Base-by-base conservation (phyloP, 352 stramenopile genomes). In the Blastocystis sp. region DNA sequence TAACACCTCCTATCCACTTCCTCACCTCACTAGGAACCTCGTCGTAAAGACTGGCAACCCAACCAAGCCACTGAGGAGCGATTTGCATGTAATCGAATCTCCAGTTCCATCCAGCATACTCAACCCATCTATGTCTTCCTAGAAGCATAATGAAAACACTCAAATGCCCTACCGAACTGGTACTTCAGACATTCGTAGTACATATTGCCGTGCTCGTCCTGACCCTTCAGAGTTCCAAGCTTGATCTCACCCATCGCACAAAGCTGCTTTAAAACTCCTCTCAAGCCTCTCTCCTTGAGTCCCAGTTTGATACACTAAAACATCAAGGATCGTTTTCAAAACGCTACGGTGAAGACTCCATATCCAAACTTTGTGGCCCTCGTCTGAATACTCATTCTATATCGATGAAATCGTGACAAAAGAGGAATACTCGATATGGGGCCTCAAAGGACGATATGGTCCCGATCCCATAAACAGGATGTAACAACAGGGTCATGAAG, bases 161-260 rank as follows among this genome's bases (percentile, higher is more conserved):
- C 14, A 14, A n/a, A 27, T 32, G 11, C 14, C 36, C 14, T 48
- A 85, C 75, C 75, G 46, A 63, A 72, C 63, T 85, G 75, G 54
- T 85, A 85, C 27, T 85, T 63, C 40, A 85, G 59, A 57, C 65
- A 54, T 42, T 85, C 75, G 63, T 85, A 85, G 27, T 85, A 85
- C 57, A 76, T 76, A 51, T 85, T 85, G 57, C 75, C 75, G 75
- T 85, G 75, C 46, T 85, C 75, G 53, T 85, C 75, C 51, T 76
- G 57, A 18, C 75, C 75, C 42, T 85, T 85, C 24, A 85, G 44
- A 34, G 75, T 85, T 40, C 75, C 75, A 29, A 85, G 51, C 29
- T 73, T 71, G 38, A 85, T 85, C 44, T 85, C 75, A 32, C 75
- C 48, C 75, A 85, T 85, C 4, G 75, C 57, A 44, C 53, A 49